phyloP scores from a whole-genome alignment of 2,329 filamentous ascomycete genomes.

The Capronia epimyces region DNA sequence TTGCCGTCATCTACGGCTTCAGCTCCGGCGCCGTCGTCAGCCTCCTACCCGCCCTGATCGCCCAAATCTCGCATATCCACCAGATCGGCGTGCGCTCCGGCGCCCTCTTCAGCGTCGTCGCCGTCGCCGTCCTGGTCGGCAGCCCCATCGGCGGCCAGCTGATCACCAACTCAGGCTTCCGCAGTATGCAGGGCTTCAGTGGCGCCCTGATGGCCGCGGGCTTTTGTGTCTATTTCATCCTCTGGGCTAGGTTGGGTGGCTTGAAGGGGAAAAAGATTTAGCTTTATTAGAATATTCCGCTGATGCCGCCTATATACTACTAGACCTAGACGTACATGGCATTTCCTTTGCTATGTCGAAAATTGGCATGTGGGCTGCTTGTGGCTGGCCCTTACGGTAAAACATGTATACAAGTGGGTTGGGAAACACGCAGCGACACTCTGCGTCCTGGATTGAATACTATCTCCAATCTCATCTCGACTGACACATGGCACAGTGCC shows the following conservation, averaged over 20 bases:
- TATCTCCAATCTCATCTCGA: no score
- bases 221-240: conserved; percentile 35
- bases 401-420: no score
- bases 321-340: no score
- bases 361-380: no score
- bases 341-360: no score
- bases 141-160: conserved; percentile 63
- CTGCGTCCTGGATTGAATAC: no score
- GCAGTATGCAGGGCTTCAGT: conserved; percentile 60
- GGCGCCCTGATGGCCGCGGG: conserved; percentile 49
- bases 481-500: no score
- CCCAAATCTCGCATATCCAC: conserved; percentile 64
- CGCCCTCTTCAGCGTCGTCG: conserved; percentile 56
- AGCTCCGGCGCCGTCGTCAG: conserved; percentile 62
- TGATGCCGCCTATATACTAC: no score
- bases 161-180: conserved; percentile 46
- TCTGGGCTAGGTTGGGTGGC: conserved; percentile 35
- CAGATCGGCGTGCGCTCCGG: conserved; percentile 66
- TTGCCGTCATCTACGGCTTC: conserved; percentile 63
- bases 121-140: conserved; percentile 61
- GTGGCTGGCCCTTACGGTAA: no score
- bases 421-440: no score
- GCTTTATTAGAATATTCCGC: conserved; percentile 14
- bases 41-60: conserved; percentile 58
- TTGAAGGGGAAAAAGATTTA: conserved; percentile 27